Percentiles rank a stretch among this genome's conserved stretches.
phyloP scores from a whole-genome alignment of 192 early-diverging fungal species.

The Rhizophagus sp. region DNA sequence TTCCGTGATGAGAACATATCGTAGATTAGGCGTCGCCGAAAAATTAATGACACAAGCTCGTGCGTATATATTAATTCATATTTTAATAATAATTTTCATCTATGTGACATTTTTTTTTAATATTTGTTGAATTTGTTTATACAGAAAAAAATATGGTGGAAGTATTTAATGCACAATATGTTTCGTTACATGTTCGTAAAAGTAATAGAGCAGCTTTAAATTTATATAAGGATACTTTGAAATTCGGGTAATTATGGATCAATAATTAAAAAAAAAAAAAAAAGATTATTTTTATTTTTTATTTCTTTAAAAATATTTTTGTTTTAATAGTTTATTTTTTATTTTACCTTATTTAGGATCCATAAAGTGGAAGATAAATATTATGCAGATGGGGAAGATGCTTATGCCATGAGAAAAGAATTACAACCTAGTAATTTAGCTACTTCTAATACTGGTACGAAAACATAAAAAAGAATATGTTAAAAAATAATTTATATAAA shows the following conservation, averaged over 20 bases:
- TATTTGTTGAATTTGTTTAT: neutral
- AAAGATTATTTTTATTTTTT: too few relatives aligned
- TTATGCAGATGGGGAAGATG: conserved; percentile 97
- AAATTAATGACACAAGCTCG: conserved; percentile 94
- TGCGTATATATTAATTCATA: conserved; percentile 42
- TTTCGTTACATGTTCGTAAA: conserved; percentile 93
- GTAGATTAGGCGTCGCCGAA: conserved; percentile 94
- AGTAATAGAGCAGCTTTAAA: conserved; percentile 92
- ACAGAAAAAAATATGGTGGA: conserved; percentile 80
- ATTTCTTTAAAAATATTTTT: neutral
- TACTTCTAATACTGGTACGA: neutral
- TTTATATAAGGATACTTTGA: conserved; percentile 90
- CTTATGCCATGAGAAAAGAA: conserved; percentile 72
- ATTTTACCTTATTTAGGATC: conserved; percentile 48
- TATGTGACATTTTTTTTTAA: neutral
- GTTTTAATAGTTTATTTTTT: neutral
- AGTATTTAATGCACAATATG: conserved; percentile 81
- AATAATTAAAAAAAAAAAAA: neutral
- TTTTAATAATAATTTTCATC: neutral
- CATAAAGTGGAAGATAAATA: conserved; percentile 93
- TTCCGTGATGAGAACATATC: conserved; percentile 94
- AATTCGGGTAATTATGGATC: conserved; percentile 66
- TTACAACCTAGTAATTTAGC: conserved; percentile 4
- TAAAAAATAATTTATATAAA: too few relatives aligned
- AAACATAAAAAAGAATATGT: too few relatives aligned